Base-by-base conservation (phyloP, 129 eudicot species). In the Scalesia atractyloides region DNA sequence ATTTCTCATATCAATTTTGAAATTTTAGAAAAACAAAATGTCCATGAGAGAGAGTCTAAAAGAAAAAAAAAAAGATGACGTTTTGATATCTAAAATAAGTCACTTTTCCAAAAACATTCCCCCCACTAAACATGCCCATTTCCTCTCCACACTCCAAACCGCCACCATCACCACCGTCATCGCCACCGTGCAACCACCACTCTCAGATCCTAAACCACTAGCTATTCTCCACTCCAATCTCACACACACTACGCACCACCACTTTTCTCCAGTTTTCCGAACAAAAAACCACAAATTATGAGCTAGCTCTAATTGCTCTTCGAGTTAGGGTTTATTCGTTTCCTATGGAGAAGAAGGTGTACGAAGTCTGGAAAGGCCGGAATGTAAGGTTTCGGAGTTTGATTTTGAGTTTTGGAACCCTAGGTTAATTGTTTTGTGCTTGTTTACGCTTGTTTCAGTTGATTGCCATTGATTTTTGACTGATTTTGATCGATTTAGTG, bases 321-420 rank as follows among this genome's bases (percentile, higher is more conserved):
- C 47, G 77, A 70, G 61, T 76, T 78, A 33, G 84, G 81, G 0
- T 61, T 61, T 73, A 2, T 64, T 50, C 2, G 20, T 60, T 80
- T 76, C 75, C 30, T 49, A 91, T 91, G 97, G 92, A 86, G 51
- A 86, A 88, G 79, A 91, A 88, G 79, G 90, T 92, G 76, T 83
- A 89, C 71, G 78, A 89, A 80, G 90, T 73, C 41, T 92, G 98
- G 98, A 89, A 89, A 81, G 98, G 98, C 41, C 85, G 84, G 80
- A 92, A 92, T 85, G 98, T 92, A 76, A 85, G 34, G 5, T 30
- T 30, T 30, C 5, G 34, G 34, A 30, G 34, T 30, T 30, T 3
- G 34, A 30, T 30, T 26, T 26, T 30, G 34, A 30, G 34, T 30
- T 30, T 30, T 30, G 34, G 34, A 30, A 30, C 34, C 34, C 34